Conservation (phyloP, 139 green algal species). For the Chlorella sp. region DNA sequence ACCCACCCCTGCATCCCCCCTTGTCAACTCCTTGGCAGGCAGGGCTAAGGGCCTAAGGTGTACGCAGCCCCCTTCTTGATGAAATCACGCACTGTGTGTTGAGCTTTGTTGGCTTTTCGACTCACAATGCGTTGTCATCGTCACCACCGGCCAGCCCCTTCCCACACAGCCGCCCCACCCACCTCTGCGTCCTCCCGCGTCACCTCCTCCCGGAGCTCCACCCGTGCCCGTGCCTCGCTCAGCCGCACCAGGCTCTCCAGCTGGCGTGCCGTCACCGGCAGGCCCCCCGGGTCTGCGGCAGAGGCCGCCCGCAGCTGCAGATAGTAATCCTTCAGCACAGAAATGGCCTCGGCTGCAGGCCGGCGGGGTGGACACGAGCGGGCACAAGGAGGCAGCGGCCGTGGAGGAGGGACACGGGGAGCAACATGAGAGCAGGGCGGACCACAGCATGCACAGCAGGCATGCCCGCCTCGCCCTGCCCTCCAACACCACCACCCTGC, state of each 20-base stretch:
- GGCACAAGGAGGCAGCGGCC: background rate
- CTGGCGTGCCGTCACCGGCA: conserved; percentile 72
- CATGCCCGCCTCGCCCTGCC: background rate
- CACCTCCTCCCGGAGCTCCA: conserved; percentile 83
- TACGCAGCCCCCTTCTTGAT: too few relatives aligned
- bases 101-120: too few relatives aligned
- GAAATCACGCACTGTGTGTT: too few relatives aligned
- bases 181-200: conserved; percentile 79
- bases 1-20: too few relatives aligned
- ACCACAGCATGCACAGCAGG: background rate
- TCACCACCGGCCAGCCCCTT: background rate
- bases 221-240: conserved; percentile 84
- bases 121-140: too few relatives aligned
- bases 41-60: too few relatives aligned
- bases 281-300: conserved; percentile 17
- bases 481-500: background rate
- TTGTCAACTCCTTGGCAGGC: too few relatives aligned
- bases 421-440: background rate
- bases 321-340: conserved; percentile 49
- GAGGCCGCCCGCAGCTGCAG: conserved; percentile 37
- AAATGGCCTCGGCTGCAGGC: conserved; percentile 13
- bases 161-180: background rate
- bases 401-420: background rate
- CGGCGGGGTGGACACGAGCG: background rate
- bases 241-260: conserved; percentile 94